Evolutionary conservation across 139 green algal genomes (phyloP).

Genomic region (Zygnema cylindricum): DNA sequence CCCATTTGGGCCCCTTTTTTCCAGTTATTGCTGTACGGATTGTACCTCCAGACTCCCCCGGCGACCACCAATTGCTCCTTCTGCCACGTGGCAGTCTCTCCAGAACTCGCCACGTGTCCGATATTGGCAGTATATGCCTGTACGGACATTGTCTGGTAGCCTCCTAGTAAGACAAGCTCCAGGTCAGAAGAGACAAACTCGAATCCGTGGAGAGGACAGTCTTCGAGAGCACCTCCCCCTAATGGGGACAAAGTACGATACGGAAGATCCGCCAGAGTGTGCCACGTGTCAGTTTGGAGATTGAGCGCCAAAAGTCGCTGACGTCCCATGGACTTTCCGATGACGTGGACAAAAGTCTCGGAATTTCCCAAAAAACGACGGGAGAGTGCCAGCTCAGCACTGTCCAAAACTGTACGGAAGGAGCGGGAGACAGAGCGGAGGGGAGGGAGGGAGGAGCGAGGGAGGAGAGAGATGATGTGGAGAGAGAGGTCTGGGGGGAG

Average conservation of each 20-base stretch:
- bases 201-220: constrained; percentile 8
- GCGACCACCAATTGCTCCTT: background rate
- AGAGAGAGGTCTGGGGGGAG: constrained; percentile 1
- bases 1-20: background rate
- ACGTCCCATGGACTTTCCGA: constrained; percentile 6
- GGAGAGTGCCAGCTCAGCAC: background rate
- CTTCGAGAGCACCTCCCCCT: background rate
- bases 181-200: background rate
- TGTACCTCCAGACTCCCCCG: background rate
- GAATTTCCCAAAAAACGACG: background rate
- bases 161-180: background rate
- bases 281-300: background rate
- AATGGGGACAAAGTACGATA: background rate
- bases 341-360: background rate
- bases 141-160: background rate
- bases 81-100: background rate
- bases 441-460: background rate
- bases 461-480: constrained; percentile 14
- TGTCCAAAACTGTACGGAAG: background rate
- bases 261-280: background rate
- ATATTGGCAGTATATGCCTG: background rate
- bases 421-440: background rate
- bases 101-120: background rate
- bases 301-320: constrained; percentile 2
- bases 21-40: background rate